Evolutionary conservation across 129 eudicot species (phyloP).

Genomic region (Deinandra increscens): DNA sequence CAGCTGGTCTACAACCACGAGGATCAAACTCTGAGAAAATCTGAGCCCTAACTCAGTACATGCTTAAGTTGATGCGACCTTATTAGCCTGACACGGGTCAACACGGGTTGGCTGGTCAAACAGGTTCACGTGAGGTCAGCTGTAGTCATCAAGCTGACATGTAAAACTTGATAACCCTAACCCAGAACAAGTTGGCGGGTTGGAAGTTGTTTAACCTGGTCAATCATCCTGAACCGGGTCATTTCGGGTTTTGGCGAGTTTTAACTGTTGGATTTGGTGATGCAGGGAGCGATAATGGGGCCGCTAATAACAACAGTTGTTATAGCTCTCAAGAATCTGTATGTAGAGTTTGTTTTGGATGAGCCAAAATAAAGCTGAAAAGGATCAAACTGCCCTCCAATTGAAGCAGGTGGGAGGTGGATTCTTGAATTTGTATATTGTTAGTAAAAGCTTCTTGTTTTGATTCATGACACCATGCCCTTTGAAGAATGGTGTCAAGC

Average conservation of each 20-base stretch:
- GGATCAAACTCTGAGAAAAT: too few species aligned
- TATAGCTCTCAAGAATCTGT: slow-evolving; percentile 90
- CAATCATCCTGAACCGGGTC: neutral
- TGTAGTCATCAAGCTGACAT: neutral
- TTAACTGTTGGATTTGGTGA: slow-evolving; percentile 21
- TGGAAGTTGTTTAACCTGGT: neutral
- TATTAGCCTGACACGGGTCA: neutral
- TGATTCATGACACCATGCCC: slow-evolving; percentile 13
- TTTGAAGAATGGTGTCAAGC: slow-evolving; percentile 11
- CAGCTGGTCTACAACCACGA: too few species aligned
- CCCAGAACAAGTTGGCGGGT: neutral
- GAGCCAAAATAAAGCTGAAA: slow-evolving; percentile 42
- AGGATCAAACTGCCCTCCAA: slow-evolving; percentile 10
- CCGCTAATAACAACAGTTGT: slow-evolving; percentile 93
- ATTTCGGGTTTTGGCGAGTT: neutral
- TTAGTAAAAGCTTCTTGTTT: slow-evolving; percentile 17
- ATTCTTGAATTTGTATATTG: slow-evolving; percentile 21
- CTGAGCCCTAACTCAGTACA: neutral
- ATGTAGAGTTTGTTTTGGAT: slow-evolving; percentile 82
- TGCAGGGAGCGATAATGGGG: slow-evolving; percentile 99
- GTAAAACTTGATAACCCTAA: neutral
- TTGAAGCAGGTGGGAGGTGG: slow-evolving; percentile 24
- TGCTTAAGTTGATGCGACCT: neutral
- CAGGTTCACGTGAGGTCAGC: neutral
- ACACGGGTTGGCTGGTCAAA: neutral